These are phyloP conservation scores for Dactylellina sp. DNA, from an alignment of 2,329 filamentous ascomycete genomes.

Conservation along the genomic window DNA sequence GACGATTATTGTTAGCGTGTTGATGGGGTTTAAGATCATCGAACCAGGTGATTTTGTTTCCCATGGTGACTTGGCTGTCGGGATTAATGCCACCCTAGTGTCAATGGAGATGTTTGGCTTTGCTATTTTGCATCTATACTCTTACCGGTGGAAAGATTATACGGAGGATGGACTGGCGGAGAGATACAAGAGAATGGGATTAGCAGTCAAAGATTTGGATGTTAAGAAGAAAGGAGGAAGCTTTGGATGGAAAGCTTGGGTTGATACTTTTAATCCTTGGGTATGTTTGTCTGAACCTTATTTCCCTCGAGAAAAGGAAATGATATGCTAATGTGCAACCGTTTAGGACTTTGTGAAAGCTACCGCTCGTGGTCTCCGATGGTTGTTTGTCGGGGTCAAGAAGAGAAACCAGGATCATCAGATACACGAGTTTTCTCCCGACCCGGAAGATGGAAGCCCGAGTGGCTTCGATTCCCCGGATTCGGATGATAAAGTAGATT, in stretches of 20 bases:
- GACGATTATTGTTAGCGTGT: conserved; percentile 71
- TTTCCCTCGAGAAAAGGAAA: conserved; percentile 71
- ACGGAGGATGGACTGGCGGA: conserved; percentile 65
- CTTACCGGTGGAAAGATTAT: conserved; percentile 83
- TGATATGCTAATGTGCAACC: conserved; percentile 67
- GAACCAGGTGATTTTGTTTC: conserved; percentile 73
- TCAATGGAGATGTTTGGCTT: conserved; percentile 89
- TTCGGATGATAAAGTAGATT: conserved; percentile 36
- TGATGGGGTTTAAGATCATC: conserved; percentile 73
- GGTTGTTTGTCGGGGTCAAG: conserved; percentile 81
- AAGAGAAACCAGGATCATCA: conserved; percentile 68
- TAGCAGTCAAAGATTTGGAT: conserved; percentile 64
- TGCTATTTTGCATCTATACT: conserved; percentile 80
- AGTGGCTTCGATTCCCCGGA: conserved; percentile 22
- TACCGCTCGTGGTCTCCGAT: conserved; percentile 79
- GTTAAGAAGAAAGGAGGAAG: conserved; percentile 65
- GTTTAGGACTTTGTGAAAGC: conserved; percentile 83
- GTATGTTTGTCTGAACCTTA: conserved; percentile 50
- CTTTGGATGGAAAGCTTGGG: conserved; percentile 59
- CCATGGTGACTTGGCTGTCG: conserved; percentile 81
- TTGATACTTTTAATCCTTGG: conserved; percentile 55
- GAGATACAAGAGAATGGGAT: conserved; percentile 67
- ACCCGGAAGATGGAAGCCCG: conserved; percentile 56
- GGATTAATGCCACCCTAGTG: conserved; percentile 80
- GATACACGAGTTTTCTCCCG: conserved; percentile 62